Percentiles rank a stretch among this genome's conserved stretches.
Conservation (phyloP, 2,329 filamentous ascomycete species). For the Penicillium brevicompactum region DNA sequence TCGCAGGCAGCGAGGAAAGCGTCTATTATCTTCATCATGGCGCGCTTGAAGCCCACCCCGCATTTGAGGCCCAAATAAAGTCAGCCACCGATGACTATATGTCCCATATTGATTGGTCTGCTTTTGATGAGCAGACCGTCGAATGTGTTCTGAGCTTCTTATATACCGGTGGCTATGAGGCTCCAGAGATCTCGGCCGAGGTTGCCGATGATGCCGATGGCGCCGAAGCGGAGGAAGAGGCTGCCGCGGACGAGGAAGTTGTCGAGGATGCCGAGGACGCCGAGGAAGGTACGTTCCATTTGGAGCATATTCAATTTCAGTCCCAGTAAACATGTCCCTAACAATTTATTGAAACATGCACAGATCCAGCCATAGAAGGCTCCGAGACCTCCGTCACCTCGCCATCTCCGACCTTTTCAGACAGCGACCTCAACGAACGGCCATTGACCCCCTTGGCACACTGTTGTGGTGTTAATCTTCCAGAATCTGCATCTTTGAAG, state of each 20-base stretch:
- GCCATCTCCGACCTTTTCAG: not conserved
- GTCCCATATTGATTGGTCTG: not conserved
- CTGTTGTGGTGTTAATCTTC: not conserved
- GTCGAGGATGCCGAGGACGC: not conserved
- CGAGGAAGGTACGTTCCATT: not conserved
- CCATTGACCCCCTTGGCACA: slow-evolving; percentile 1
- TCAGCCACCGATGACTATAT: not conserved
- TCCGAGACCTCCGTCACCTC: not conserved
- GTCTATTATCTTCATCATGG: slow-evolving; percentile 6
- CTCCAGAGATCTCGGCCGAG: not conserved
- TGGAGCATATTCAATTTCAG: not conserved
- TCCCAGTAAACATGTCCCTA: no score
- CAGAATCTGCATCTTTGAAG: not conserved
- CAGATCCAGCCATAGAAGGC: not conserved
- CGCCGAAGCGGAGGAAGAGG: slow-evolving; percentile 2
- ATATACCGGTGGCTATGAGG: not conserved
- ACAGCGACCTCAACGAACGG: not conserved
- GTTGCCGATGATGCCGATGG: not conserved
- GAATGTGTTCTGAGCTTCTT: slow-evolving; percentile 5
- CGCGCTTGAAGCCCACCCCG: not conserved
- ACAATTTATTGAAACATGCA: no score
- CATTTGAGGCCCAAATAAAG: not conserved
- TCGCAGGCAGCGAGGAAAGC: not conserved
- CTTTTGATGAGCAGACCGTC: slow-evolving; percentile 2
- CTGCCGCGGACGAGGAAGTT: not conserved